Percentiles rank a stretch among this genome's conserved stretches.
Evolutionary conservation across 2,329 filamentous ascomycete species (phyloP).

Genomic region (Sclerotinia sclerotiorum): DNA sequence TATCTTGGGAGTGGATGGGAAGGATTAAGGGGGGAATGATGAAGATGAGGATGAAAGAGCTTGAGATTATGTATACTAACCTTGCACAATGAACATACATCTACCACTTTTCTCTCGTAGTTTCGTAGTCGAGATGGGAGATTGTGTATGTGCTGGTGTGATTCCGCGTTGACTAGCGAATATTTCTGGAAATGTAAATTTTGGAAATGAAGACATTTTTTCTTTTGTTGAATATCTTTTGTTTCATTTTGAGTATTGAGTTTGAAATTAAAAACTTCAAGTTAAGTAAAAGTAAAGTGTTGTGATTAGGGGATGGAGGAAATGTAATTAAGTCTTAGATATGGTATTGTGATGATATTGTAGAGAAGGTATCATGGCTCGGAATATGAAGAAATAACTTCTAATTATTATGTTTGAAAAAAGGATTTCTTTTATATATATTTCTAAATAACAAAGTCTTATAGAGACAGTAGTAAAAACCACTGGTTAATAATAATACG

Average conservation of each 20-base stretch:
- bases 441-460: background rate
- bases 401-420: background rate
- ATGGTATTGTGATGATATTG: too few relatives aligned
- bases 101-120: background rate
- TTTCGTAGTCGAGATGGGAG: background rate
- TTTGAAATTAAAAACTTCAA: background rate
- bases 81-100: background rate
- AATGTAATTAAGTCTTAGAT: background rate
- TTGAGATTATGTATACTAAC: background rate
- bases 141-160: too few relatives aligned
- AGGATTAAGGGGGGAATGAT: background rate
- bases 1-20: too few relatives aligned
- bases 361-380: too few relatives aligned
- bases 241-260: background rate
- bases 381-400: too few relatives aligned
- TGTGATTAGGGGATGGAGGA: background rate
- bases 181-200: background rate
- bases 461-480: background rate
- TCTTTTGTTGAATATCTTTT: rapidly evolving
- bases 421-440: background rate
- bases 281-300: background rate
- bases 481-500: background rate
- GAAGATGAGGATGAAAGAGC: too few relatives aligned
- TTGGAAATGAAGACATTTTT: background rate
- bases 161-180: background rate